Evolutionary conservation across 768 basidiomycete species (phyloP), one percentile per base, ranked within the genome.

Genomic region (Boletus sensibilis): DNA sequence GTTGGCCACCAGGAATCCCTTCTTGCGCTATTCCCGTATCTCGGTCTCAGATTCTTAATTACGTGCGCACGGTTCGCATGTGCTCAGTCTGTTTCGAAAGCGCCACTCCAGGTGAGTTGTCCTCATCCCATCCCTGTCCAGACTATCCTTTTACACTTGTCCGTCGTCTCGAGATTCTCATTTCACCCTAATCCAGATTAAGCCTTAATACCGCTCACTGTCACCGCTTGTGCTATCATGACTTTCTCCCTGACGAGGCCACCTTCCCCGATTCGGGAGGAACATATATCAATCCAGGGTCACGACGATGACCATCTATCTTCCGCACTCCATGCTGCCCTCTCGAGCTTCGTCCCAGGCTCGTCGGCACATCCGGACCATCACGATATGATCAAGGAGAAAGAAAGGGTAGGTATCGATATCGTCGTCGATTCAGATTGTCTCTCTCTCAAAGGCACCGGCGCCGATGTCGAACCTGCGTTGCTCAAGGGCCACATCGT

Each of bases 391-490:
- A 68, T 59, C 56, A 75, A 70, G 48, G 78, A 78, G 50, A 80
- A 80, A 59, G 76, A 78, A 34, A 75, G 73, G 27, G 75, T 82
- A n/a, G 75, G 72, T 47, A 77, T 98, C 60, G 89, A 94, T 62
- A 88, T 98, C 63, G 66, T 84, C 51, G 82, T 97, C 52, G 84
- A 89, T 68, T 77, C 80, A 4, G 87, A 90, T 38, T 78, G 75
- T 62, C 74, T 97, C 59, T 78, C 80, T 50, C 81, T 98, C 65
- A 82, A 85, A 59, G 93, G 94, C 45, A 84, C 85, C 8, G 92
- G 92, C 34, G 81, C 80, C 63, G 92, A 96, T 60, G 85, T 92
- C 58, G 90, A 94, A 64, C 87, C 94, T 9, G 84, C 86, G 9
- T 75, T 84, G 16, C 85, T 98, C 60, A 86, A 85, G 42, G 96